Evolutionary conservation across 352 stramenopile species (phyloP), one percentile per base, ranked within the genome.

Genomic region (Phytopythium kandeliae): DNA sequence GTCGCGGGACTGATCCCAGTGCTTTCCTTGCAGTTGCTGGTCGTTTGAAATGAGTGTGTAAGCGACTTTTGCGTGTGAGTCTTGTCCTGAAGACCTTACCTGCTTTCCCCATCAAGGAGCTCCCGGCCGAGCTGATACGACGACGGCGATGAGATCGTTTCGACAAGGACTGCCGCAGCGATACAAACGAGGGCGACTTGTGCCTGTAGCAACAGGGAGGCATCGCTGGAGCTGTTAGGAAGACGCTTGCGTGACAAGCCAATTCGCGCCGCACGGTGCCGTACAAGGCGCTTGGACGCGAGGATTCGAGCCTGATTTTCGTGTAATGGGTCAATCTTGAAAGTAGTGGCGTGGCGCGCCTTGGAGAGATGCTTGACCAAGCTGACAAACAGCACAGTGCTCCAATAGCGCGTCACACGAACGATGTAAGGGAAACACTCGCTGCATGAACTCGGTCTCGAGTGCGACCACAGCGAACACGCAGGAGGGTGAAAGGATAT

Each of bases 401-500:
- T 58, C 43, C 7, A 25, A 28, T 35, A 55, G 11, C 26, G 3
- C 30, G 10, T 40, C n/a, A n/a, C n/a, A n/a, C n/a, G n/a, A n/a
- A n/a, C 45, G 51, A 75, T 75, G 56, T 71, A 69, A 75, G 59
- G 62, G 19, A n/a, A 6, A 5, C 43, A n/a, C 6, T 5, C 2
- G 38, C 3, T 17, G 38, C 19, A 44, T 44, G 6, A 3, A 26
- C 17, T 15, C 8, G 22, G 13, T 30, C 21, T 30, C 28, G 4
- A 40, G 17, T 9, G n/a, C 11, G 5, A 44, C n/a, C 8, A 22
- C 28, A 22, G 24, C 12, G 38, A 19, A 42, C 35, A 47, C 9
- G 13, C n/a, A 19, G 24, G n/a, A 11, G 25, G 43, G 21, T 22
- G 31, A 50, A 63, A 84, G 74, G 78, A 89, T 89, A 89, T 89